phyloP scores from a whole-genome alignment of 495 filamentous ascomycete genomes.

The Alectoria sarmentosa region DNA sequence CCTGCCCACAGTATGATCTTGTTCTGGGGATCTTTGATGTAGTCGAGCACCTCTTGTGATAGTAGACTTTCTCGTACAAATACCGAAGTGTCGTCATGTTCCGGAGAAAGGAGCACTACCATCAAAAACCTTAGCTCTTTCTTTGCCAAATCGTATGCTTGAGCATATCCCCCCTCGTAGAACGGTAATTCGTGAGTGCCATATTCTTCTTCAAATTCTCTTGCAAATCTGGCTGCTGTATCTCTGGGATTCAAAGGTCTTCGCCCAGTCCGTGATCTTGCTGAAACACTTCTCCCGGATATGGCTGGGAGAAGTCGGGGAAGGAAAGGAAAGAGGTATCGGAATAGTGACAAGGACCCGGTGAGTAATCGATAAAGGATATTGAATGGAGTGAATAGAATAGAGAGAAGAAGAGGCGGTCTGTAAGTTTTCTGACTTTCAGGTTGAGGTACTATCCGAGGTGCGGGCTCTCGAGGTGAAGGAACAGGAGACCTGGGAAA shows the following conservation, averaged over 20 bases:
- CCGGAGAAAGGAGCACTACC: conserved; percentile 76
- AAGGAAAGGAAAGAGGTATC: conserved; percentile 72
- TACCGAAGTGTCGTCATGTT: conserved; percentile 84
- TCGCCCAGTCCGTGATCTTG: conserved; percentile 57
- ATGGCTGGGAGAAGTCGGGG: conserved; percentile 55
- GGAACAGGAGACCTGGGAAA: conserved; percentile 31
- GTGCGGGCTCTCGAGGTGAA: conserved; percentile 55
- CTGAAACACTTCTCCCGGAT: conserved; percentile 36
- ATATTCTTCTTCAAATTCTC: conserved; percentile 93
- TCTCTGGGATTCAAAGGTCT: conserved; percentile 73
- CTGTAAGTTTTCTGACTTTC: conserved; percentile 54
- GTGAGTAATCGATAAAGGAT: conserved; percentile 63
- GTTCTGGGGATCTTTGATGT: conserved; percentile 62
- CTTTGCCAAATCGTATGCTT: conserved; percentile 82
- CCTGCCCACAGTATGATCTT: conserved; percentile 86
- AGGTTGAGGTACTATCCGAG: conserved; percentile 70
- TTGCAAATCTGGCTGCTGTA: conserved; percentile 77
- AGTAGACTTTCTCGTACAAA: conserved; percentile 81
- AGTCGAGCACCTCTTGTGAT: conserved; percentile 61
- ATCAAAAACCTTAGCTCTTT: conserved; percentile 84
- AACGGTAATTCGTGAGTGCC: conserved; percentile 62
- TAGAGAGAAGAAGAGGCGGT: conserved; percentile 63
- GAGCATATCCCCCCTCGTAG: conserved; percentile 80
- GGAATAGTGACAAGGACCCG: conserved; percentile 56
- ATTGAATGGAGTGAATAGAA: conserved; percentile 78